These are phyloP conservation scores for Colletotrichum sublineola DNA, from an alignment of 2,329 filamentous ascomycete genomes.

Conservation along the genomic window DNA sequence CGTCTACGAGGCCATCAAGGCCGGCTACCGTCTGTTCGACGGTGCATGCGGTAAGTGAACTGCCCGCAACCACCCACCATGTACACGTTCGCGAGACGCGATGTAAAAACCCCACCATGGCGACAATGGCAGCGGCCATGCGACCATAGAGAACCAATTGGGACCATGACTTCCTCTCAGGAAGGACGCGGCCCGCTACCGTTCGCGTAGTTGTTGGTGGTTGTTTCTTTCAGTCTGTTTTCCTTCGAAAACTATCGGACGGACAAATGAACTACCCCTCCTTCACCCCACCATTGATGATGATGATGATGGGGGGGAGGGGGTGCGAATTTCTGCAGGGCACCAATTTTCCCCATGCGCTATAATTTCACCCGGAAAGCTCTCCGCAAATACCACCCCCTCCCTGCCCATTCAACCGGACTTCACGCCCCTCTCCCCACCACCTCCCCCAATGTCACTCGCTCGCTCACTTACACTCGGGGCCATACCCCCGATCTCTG, in stretches of 20 bases:
- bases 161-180: neutral
- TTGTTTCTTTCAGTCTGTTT: conserved; percentile 9
- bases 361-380: conserved; percentile 34
- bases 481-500: conserved; percentile 11
- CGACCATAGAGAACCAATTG: neutral
- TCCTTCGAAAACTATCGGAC: conserved; percentile 23
- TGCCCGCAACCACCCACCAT: neutral
- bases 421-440: conserved; percentile 1
- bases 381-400: conserved; percentile 29
- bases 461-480: conserved; percentile 32
- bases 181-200: conserved; percentile 5
- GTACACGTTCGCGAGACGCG: neutral
- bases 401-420: conserved; percentile 12
- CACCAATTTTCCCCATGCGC: conserved; percentile 23
- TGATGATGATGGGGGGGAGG: neutral
- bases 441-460: conserved; percentile 6
- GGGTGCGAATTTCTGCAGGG: conserved; percentile 28
- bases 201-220: conserved; percentile 6
- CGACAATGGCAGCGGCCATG: neutral
- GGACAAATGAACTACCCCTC: conserved; percentile 36
- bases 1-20: conserved; percentile 81
- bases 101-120: neutral
- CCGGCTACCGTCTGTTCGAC: conserved; percentile 71
- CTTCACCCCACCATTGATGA: conserved; percentile 40
- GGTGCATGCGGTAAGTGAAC: conserved; percentile 68